Base-by-base conservation (phyloP, 495 filamentous ascomycete species). In the Penicillium macrosclerotiorum region DNA sequence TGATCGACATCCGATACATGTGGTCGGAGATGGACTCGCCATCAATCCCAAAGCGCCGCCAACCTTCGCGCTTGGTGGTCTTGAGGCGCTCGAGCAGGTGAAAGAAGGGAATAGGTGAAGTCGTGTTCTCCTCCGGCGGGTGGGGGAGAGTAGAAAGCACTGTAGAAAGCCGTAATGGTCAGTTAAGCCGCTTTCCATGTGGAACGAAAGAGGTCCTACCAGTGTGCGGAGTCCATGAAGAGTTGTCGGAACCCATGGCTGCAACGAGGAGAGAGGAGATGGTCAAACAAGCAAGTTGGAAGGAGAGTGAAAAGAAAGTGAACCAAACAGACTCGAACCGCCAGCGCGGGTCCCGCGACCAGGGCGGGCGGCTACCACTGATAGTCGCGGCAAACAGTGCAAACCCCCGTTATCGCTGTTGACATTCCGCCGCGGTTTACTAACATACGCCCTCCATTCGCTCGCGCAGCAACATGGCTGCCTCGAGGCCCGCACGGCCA, bases 1-100 rank as follows among this genome's bases (percentile, higher is more conserved):
- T 88, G 59, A 98, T 81, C 37, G 91, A 89, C 93, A 98, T 98
- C 60, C 93, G 89, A 69, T 98, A 97, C 93, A 98, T 98, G 74
- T 98, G 93, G 69, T 98, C 93, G 19, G 89, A 79, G 64, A 98
- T 96, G 1, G 88, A 93, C 68, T 98, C 93, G 48, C 67, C 69
- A 43, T 79, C 56, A 61, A 97, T 89, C 33, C 79, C 81, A 60
- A 96, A 94, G 25, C 91, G 83, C 47, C 84, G 83, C 93, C 93
- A 98, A 39, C 93, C 93, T 69, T 96, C 94, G 49, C 93, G 86
- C 60, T 91, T 92, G 43, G 83, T 94, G 11, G 90, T 95, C 80
- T 98, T 98, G 9, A 98, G 77, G 24, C 86, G 85, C 70, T 91
- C 86, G 36, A 98, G 79, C 45, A 96, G 71, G 70, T 98, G 93